Conservation (phyloP, 257 asterid species). For the Solanum lycopersicoides region DNA sequence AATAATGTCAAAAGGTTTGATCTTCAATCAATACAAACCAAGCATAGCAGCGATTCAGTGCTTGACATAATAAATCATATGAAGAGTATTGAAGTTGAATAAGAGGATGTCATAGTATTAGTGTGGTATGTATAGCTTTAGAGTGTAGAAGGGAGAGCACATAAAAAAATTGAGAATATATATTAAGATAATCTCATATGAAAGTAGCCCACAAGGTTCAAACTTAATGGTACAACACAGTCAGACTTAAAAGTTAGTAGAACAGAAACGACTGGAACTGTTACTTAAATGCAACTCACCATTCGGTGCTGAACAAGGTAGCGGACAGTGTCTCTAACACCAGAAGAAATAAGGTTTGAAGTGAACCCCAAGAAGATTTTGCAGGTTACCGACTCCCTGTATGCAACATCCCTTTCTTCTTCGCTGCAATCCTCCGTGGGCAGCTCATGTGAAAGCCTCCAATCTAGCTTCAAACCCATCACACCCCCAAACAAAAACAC, state of each 20-base stretch:
- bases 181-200: neutral
- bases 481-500: constrained; percentile 3
- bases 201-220: neutral
- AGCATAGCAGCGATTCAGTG: neutral
- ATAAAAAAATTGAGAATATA: neutral
- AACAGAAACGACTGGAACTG: neutral
- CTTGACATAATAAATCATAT: neutral
- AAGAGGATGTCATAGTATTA: neutral
- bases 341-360: constrained; percentile 88
- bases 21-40: neutral
- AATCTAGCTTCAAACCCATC: constrained; percentile 61
- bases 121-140: neutral
- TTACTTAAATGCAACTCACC: constrained; percentile 42
- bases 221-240: neutral
- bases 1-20: neutral
- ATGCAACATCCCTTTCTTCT: constrained; percentile 46
- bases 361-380: constrained; percentile 91
- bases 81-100: neutral
- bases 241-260: neutral
- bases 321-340: constrained; percentile 67
- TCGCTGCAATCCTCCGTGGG: constrained; percentile 54
- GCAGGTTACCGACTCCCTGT: constrained; percentile 62
- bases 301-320: constrained; percentile 75
- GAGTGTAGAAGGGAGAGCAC: neutral
- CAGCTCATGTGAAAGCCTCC: constrained; percentile 88